Conservation (phyloP, 331 rosid species). For the Spiraea crenata region DNA sequence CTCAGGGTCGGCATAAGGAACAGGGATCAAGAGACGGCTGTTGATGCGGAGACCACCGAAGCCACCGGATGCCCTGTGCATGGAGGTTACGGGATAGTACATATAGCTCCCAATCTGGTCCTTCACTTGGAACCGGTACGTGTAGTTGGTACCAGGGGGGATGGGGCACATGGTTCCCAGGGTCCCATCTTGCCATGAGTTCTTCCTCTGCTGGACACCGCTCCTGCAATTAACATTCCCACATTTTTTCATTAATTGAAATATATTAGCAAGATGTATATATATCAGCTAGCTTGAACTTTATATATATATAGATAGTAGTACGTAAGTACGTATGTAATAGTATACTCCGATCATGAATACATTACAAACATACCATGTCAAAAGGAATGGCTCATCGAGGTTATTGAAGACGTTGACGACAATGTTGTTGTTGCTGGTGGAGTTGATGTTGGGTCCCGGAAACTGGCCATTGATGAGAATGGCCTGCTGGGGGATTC, state of each 20-base stretch:
- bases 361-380: slow-evolving; percentile 31
- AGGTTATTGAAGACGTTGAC: slow-evolving; percentile 46
- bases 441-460: slow-evolving; percentile 58
- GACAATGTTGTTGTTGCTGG: slow-evolving; percentile 57
- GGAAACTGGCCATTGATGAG: slow-evolving; percentile 62
- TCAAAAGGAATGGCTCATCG: slow-evolving; percentile 57
- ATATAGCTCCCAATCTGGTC: slow-evolving; percentile 62
- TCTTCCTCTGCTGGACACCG: slow-evolving; percentile 60
- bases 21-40: slow-evolving; percentile 61
- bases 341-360: no score
- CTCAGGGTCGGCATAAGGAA: slow-evolving; percentile 55
- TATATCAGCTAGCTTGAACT: no score
- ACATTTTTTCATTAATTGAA: background rate
- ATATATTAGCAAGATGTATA: no score
- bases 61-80: slow-evolving; percentile 56
- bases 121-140: slow-evolving; percentile 57
- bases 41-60: slow-evolving; percentile 56
- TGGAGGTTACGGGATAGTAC: slow-evolving; percentile 44
- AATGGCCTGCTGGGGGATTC: slow-evolving; percentile 52
- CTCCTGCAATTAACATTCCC: slow-evolving; percentile 22
- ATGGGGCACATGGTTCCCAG: slow-evolving; percentile 59
- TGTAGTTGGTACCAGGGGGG: slow-evolving; percentile 50
- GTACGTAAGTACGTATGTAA: no score
- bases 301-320: background rate
- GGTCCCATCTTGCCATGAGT: slow-evolving; percentile 65